Base-by-base conservation (phyloP, 495 filamentous ascomycete genomes). In the Penicillium turbatum region DNA sequence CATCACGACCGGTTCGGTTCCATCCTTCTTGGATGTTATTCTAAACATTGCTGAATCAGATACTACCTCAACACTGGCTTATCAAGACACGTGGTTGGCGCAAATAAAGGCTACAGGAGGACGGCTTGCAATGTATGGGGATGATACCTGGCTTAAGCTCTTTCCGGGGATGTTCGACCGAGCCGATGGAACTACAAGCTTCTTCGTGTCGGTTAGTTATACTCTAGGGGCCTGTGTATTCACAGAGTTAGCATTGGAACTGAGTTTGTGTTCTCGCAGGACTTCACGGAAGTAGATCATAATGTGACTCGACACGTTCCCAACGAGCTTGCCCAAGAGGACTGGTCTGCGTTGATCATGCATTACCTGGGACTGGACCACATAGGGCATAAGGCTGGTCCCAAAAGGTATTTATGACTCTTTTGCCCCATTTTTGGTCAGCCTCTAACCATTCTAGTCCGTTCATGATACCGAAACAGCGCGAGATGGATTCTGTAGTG, bases 131-230 rank as follows among this genome's bases (percentile, higher is more conserved):
- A 92, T 99, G 88, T 96, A 95, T 60, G 93, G 93, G 38, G 93
- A 99, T 64, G 93, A 99, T 67, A 99, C 93, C 12, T 99, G 93
- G 93, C 74, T 97, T 51, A 97, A 96, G 69, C 79, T 99, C 31
- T 97, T 99, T 65, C 93, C 93, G 5, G 82, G 79, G 7, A 86
- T 84, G 34, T 99, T 99, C 71, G 81, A 81, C 57, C 83, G 92
- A 29, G 76, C 82, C 16, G 93, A 99, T 65, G 95, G 95, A 32
- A 97, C 95, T 2, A 89, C 89, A 32, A 97, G 92, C 70, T 99
- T 99, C 67, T 99, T 97, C 69, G 93, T 99, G 55, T 92, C 93
- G 71, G 91, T 96, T 62, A 79, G 88, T 84, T 50, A 42, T 61
- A 57, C 42, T 41, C 31, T 59, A 64, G 36, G 17, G n/a, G 31